Base-by-base conservation (phyloP, 2,329 filamentous ascomycete genomes). In the Colletotrichum sublineola region DNA sequence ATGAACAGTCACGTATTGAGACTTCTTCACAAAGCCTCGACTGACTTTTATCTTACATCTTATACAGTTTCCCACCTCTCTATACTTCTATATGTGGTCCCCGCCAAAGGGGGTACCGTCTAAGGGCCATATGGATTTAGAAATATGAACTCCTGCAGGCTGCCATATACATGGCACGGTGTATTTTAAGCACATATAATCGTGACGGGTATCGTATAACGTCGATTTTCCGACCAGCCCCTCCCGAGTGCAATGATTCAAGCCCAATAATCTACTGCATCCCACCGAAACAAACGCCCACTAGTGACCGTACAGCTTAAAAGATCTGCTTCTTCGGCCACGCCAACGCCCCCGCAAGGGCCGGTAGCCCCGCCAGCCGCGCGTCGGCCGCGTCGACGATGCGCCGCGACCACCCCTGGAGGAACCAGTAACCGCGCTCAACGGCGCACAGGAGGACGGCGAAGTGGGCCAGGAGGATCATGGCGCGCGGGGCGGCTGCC, bases 391-490 rank as follows among this genome's bases (percentile, higher is more conserved):
- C 63, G 14, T 31, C 57, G 15, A 80, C 64, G 1, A 77, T 8
- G 33, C 75, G 74, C 24, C 53, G 70, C 20, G 76, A 71, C 79
- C 78, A 80, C 2, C 78, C 77, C 63, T 71, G 75, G 2, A 74
- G 8, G 55, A 68, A 79, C 79, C 79, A 80, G 63, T 75, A 79
- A 18, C 53, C 66, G 42, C 66, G 77, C 50, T 80, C 78, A 4
- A 79, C 33, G 5, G 72, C 62, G 31, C 77, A 74, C n/a, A 79
- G 62, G 18, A 77, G 71, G 0, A 80, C 70, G 18, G 74, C 66
- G 38, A 76, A 77, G 46, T 80, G 68, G 5, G 77, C 75, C n/a
- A 80, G 61, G 3, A 80, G 66, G 8, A 80, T 64, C 36, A 79
- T 71, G 2, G 77, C 77, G 20, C 77, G 76, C 1, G 77, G 77